These are phyloP conservation scores for Rhizopogon vulgaris DNA, from an alignment of 768 basidiomycete species.

Conservation along the genomic window DNA sequence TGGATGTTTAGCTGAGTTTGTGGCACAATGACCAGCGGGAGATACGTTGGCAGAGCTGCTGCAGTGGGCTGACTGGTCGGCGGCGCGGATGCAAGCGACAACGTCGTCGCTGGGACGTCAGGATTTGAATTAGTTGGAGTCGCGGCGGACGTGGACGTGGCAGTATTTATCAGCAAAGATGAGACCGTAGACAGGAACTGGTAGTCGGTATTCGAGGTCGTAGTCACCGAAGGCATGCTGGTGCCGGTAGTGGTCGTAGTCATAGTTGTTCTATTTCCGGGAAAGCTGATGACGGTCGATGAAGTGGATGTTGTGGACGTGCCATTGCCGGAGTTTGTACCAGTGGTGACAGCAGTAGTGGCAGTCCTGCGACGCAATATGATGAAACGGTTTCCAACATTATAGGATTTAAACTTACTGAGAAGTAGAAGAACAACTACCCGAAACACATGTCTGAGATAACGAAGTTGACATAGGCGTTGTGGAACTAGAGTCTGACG, in stretches of 20 bases:
- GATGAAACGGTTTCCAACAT: neutral
- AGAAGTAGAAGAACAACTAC: too few relatives aligned
- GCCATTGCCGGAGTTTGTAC: neutral
- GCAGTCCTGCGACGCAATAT: neutral
- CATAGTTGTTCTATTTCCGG: slow-evolving; percentile 10
- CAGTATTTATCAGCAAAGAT: slow-evolving; percentile 26
- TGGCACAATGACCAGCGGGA: slow-evolving; percentile 61
- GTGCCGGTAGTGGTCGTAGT: slow-evolving; percentile 6
- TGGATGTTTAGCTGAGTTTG: slow-evolving; percentile 12
- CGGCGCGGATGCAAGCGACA: slow-evolving; percentile 13
- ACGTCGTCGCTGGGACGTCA: slow-evolving; percentile 29
- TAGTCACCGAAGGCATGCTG: neutral
- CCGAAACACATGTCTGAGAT: too few relatives aligned
- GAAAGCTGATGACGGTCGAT: slow-evolving; percentile 27
- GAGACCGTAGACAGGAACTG: slow-evolving; percentile 28
- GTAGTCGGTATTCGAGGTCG: slow-evolving; percentile 22
- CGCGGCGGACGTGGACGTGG: slow-evolving; percentile 13
- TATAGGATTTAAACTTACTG: neutral
- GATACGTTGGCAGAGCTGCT: slow-evolving; percentile 45
- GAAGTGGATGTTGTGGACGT: slow-evolving; percentile 4
- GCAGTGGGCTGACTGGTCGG: slow-evolving; percentile 21
- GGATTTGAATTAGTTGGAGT: slow-evolving; percentile 29
- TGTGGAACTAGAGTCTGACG: neutral
- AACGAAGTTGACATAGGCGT: neutral
- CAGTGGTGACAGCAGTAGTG: neutral